Base-by-base conservation (phyloP, 805 yeast species). In the Cyberlindnera meyerae region DNA sequence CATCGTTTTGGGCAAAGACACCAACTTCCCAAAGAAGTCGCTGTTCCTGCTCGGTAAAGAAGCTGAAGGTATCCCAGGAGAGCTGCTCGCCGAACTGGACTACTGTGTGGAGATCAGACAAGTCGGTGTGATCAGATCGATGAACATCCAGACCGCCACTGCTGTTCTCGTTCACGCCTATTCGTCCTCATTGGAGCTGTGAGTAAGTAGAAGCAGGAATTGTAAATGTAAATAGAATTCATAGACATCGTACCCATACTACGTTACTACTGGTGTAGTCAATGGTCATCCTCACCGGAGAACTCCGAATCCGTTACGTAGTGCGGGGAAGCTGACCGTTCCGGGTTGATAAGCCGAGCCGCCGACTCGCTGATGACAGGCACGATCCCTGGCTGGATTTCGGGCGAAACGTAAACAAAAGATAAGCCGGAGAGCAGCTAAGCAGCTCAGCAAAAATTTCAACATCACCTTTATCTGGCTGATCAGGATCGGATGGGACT, bases 61-160 rank as follows among this genome's bases (percentile, higher is more conserved):
- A 55, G 78, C 82, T 40, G 94, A 85, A 56, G 97, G 97, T 37
- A 78, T 89, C 37, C 95, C 96, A 0, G 96, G 95, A 6, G 81
- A 81, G 27, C 62, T 89, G 18, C 63, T 89, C 37, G 81, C 85
- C 0, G 90, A 84, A 52, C 65, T 90, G 22, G 97, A 89, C 54
- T 65, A 79, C 47, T 89, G 96, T 56, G 77, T 90, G 27, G 96
- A 89, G 53, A 89, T 89, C 49, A 85, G 87, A 54, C 97, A 89
- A 56, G 80, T 77, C 27, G 97, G 97, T 12, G 88, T 89, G 13
- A 78, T 90, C 27, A 70, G 97, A 48, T 88, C 96, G 1, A 89
- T 89, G 97, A 89, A 89, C 54, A 89, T 89, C 43, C 97, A 89
- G 62, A 89, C 97, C 0, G 97, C 97, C 1, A 80, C 97, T 1